Evolutionary conservation across 1,139 yeast species (phyloP).

Genomic region (Kluyveromyces sp.): DNA sequence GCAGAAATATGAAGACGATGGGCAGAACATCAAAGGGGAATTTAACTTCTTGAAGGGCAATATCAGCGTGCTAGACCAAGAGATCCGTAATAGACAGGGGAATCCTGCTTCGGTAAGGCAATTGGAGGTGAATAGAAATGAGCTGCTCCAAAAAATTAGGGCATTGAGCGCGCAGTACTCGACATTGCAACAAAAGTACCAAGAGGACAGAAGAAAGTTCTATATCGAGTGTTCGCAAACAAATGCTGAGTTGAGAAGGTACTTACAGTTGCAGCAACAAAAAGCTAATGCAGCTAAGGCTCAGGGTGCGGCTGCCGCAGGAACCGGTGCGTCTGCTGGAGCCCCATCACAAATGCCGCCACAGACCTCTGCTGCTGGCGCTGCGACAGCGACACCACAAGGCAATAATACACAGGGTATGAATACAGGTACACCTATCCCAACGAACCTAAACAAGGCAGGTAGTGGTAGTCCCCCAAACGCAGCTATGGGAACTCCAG

Average conservation of each 20-base stretch:
- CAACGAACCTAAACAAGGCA: constrained; percentile 8
- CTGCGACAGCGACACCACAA: constrained; percentile 4
- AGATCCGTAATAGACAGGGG: constrained; percentile 22
- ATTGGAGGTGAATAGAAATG: constrained; percentile 24
- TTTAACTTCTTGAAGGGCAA: constrained; percentile 26
- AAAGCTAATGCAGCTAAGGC: constrained; percentile 15
- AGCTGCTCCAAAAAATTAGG: constrained; percentile 21
- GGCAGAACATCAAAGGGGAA: constrained; percentile 26
- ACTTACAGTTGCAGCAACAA: constrained; percentile 26
- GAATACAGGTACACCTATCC: constrained; percentile 7
- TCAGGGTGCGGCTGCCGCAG: constrained; percentile 7
- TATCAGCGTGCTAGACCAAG: constrained; percentile 24
- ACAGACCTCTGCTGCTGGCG: neutral
- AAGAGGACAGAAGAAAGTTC: constrained; percentile 26
- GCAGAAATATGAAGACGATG: constrained; percentile 29
- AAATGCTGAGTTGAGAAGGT: constrained; percentile 26
- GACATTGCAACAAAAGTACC: constrained; percentile 23
- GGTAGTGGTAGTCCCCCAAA: constrained; percentile 9
- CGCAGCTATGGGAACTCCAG: constrained; percentile 8
- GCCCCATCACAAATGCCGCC: constrained; percentile 3
- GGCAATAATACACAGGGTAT: constrained; percentile 2
- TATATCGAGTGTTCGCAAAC: constrained; percentile 30
- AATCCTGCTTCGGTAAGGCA: constrained; percentile 24
- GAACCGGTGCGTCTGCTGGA: neutral
- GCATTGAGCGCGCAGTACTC: constrained; percentile 21